phyloP scores from a whole-genome alignment of 1,284 basidiomycete species.

The Ustilago lituana region DNA sequence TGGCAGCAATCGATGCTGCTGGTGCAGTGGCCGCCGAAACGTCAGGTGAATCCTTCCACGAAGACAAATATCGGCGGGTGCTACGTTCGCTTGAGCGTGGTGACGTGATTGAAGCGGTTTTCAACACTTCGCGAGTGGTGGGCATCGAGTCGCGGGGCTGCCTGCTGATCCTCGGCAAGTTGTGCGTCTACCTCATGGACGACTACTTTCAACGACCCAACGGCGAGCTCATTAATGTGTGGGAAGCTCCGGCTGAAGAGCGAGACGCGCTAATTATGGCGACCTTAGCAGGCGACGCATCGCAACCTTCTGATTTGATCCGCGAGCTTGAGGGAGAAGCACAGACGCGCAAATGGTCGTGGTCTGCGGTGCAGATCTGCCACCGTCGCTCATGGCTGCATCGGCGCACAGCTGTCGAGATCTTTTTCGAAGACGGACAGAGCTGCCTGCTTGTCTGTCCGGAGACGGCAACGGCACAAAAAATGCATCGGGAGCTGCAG shows the following conservation, averaged over 20 bases:
- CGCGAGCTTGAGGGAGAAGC: conserved; percentile 41
- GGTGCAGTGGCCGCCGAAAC: conserved; percentile 9
- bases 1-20: conserved; percentile 2
- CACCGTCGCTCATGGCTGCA: conserved; percentile 59
- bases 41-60: conserved; percentile 29
- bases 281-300: conserved; percentile 73
- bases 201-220: conserved; percentile 87
- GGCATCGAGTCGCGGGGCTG: conserved; percentile 74
- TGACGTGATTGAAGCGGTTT: conserved; percentile 89
- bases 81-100: conserved; percentile 77
- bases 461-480: conserved; percentile 41
- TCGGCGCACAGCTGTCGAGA: conserved; percentile 60
- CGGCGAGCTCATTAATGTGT: conserved; percentile 88
- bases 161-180: conserved; percentile 83
- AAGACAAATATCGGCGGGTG: conserved; percentile 75
- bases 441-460: conserved; percentile 64
- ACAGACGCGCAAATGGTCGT: conserved; percentile 57
- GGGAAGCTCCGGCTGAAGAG: conserved; percentile 82
- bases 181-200: conserved; percentile 88
- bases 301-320: conserved; percentile 67
- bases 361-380: conserved; percentile 44
- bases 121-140: conserved; percentile 61
- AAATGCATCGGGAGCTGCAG: conserved; percentile 51
- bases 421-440: conserved; percentile 67
- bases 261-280: conserved; percentile 71